phyloP scores from a whole-genome alignment of 176 grass and related monocot species.

The Triticum urartu region DNA sequence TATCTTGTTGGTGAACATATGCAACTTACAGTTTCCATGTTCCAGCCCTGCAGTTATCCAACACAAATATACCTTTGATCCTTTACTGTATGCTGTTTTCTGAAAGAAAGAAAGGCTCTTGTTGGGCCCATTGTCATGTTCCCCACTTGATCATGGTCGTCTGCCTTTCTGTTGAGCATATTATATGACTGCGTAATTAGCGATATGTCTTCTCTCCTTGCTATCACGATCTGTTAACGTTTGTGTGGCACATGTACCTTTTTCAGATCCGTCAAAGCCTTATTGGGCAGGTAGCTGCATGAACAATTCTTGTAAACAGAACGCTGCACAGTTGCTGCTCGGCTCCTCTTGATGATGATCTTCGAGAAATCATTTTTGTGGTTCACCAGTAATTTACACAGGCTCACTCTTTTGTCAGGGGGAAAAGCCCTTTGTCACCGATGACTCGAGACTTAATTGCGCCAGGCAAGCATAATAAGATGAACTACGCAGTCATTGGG shows the following conservation, averaged over 20 bases:
- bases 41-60: neutral
- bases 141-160: neutral
- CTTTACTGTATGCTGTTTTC: neutral
- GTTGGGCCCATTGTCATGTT: neutral
- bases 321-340: neutral
- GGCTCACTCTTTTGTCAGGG: neutral
- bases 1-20: neutral
- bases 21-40: neutral
- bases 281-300: slow-evolving; percentile 43
- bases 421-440: neutral
- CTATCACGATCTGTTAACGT: neutral
- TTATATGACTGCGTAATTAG: neutral
- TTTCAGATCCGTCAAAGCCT: slow-evolving; percentile 75
- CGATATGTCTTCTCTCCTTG: neutral
- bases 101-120: neutral
- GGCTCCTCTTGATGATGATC: slow-evolving; percentile 12
- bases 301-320: slow-evolving; percentile 21
- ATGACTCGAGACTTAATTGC: neutral
- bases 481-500: slow-evolving; percentile 4
- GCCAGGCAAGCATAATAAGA: slow-evolving; percentile 15
- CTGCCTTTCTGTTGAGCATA: neutral
- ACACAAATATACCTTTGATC: neutral
- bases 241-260: slow-evolving; percentile 3
- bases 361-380: neutral
- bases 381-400: slow-evolving; percentile 13